Evolutionary conservation across 2,329 filamentous ascomycete species (phyloP), one percentile per base, ranked within the genome.

Genomic region (Fusarium sororula): DNA sequence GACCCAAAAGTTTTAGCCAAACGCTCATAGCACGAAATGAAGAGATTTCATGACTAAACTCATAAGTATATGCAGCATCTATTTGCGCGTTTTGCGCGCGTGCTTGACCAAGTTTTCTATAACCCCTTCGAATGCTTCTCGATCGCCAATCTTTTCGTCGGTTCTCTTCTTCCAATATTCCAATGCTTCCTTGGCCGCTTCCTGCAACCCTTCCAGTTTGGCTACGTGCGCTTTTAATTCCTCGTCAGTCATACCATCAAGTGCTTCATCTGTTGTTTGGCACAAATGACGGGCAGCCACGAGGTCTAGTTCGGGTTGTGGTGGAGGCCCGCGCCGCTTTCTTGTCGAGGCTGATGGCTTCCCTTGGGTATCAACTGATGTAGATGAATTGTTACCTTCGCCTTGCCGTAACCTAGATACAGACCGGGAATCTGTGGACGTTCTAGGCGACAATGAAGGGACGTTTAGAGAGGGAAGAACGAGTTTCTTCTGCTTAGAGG

Each of bases 401-500:
- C 81, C 80, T 66, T 87, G 85, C 56, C 85, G 83, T 56, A 87
- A 70, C 39, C 84, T 84, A 20, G 85, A 86, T 5, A 84, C 79
- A 18, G 85, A 86, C 28, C 87, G 85, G 10, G 85, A 86, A 68
- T 91, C 89, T 32, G 84, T 85, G 7, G 90, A 91, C 24, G 85
- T 87, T 45, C 89, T 85, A 39, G 85, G 87, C 32, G 85, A 92
- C 59, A 81, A 87, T 69, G 83, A 87, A 56, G 84, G 87, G 39
- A 95, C 90, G 38, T 94, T 97, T 24, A 96, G 91, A 11, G 95
- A 98, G 0, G 96, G 96, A 4, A 99, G 88, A 9, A 99, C 89
- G 24, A 99, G 91, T 81, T 98, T 98, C 88, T 98, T 98, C 82
- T 99, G 96, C 83, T 98, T 98, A 18, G 94, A 97, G 1, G 96